A percentile compares a stretch with the other conserved stretches of the same genome.
These are phyloP conservation scores for Rutstroemia sp. DNA, from an alignment of 2,329 filamentous ascomycete genomes.

Conservation along the genomic window DNA sequence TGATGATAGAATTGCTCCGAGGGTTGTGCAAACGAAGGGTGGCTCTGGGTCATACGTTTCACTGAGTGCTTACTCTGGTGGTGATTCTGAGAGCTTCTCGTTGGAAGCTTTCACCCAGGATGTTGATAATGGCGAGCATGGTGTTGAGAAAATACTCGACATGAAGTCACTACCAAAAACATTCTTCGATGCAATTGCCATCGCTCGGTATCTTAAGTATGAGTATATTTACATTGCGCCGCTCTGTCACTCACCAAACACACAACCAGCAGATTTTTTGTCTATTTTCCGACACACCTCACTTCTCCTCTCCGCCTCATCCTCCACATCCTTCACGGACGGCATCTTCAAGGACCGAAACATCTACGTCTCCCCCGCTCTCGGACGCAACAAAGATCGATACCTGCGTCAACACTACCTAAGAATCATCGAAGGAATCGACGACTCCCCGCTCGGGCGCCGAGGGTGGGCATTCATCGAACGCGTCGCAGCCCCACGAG, in stretches of 20 bases:
- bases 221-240: not conserved
- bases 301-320: not conserved
- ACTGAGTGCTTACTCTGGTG: not conserved
- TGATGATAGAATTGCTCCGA: not conserved
- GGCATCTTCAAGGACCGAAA: not conserved
- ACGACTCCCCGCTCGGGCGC: not conserved
- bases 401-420: not conserved
- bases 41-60: not conserved
- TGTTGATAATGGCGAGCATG: not conserved
- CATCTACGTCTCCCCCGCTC: not conserved
- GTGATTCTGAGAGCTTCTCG: not conserved
- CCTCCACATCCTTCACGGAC: not conserved
- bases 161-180: not conserved
- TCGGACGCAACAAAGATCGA: not conserved
- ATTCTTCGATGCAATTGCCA: not conserved
- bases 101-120: not conserved
- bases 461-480: not conserved
- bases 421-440: not conserved
- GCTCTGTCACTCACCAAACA: not conserved
- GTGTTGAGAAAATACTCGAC: not conserved
- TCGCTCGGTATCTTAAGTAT: not conserved
- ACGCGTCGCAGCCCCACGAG: not conserved
- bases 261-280: not conserved
- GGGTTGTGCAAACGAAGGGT: not conserved
- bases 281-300: not conserved